Base-by-base conservation (phyloP, 148 eudicot species). In the Rhododendron kiyosumense region DNA sequence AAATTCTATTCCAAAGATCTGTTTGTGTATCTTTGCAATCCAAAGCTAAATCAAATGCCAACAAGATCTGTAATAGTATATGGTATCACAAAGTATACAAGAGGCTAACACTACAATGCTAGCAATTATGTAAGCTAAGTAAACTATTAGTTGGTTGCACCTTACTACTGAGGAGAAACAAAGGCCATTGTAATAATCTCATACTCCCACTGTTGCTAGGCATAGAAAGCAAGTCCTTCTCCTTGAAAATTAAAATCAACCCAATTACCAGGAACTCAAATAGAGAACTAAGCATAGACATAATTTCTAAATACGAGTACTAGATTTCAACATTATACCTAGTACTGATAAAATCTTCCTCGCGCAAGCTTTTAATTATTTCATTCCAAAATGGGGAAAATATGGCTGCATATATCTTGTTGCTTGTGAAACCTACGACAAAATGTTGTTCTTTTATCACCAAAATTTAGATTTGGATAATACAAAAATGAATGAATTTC, bases 331-430 rank as follows among this genome's bases (percentile, higher is more conserved):
- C 10, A 9, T 57, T 11, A 83, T 88, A 95, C 99, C 99, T 86
- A 85, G 91, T 92, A 90, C 98, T 93, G 34, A 95, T 88, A 75
- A 91, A 97, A 90, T 97, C 99, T 88, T 97, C 99, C 90, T 97
- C 99, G 43, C 99, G 98, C 92, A 97, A 89, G 87, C 96, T 92
- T 93, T 95, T 97, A 78, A 97, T 91, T 73, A 95, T 95, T 83
- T 95, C 99, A 89, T 95, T 97, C 99, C 99, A 97, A 89, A 97
- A 97, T 77, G 99, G 98, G 69, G 99, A 89, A 91, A 97, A 97
- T 84, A 90, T 75, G 51, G 98, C 92, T 86, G 99, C 99, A 90
- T 90, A 88, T 67, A 87, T 83, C 93, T 93, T 95, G 88, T 89
- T 91, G 85, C 43, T 90, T 91, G 92, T 81, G 95, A 86, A 71